Evolutionary conservation across 306 rosid species (phyloP).

Genomic region (Herpetospermum pedunculosum): DNA sequence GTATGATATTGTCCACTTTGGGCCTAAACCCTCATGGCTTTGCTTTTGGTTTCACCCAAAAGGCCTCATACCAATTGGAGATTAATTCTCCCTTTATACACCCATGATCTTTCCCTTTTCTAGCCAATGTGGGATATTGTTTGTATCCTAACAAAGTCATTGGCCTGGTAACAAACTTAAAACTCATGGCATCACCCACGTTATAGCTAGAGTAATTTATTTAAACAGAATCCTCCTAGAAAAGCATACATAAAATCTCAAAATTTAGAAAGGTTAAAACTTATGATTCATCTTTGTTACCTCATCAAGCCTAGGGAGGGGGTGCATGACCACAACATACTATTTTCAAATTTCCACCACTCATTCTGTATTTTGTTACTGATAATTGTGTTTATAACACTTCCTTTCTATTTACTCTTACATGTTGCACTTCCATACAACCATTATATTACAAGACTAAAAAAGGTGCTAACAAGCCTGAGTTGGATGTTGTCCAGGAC

Average conservation of each 20-base stretch:
- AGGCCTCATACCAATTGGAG: too few species aligned
- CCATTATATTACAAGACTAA: background rate
- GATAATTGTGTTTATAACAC: background rate
- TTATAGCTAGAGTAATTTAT: background rate
- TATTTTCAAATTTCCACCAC: background rate
- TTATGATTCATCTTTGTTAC: conserved; percentile 16
- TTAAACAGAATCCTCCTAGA: background rate
- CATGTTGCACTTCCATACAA: background rate
- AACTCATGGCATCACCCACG: background rate
- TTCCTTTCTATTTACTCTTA: background rate
- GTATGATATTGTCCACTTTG: too few species aligned
- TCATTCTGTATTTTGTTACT: background rate
- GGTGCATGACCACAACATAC: conserved; percentile 58
- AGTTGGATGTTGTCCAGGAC: conserved; percentile 93
- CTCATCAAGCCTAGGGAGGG: conserved; percentile 91
- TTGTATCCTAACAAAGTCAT: too few species aligned
- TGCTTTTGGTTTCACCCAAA: too few species aligned
- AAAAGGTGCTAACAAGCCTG: conserved; percentile 34
- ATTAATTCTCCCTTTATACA: too few species aligned
- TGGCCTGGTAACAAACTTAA: background rate
- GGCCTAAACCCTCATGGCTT: too few species aligned
- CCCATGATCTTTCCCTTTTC: too few species aligned
- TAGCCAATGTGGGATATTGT: too few species aligned
- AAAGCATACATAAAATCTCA: background rate
- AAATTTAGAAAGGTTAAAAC: background rate